These are phyloP conservation scores for Eucalyptus sideroxylon DNA, from an alignment of 345 rosid genomes.

Conservation along the genomic window DNA sequence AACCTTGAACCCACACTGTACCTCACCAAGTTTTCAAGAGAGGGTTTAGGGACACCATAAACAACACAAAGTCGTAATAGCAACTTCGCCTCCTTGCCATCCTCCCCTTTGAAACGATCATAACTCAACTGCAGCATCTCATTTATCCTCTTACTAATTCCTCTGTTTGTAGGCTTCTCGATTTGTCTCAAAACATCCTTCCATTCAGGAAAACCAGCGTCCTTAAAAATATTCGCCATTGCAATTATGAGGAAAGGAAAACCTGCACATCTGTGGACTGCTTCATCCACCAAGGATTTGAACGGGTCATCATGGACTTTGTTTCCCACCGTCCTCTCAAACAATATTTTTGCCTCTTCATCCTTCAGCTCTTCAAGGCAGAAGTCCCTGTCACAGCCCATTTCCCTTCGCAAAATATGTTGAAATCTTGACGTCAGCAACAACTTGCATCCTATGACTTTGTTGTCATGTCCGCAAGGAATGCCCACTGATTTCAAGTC, in stretches of 20 bases:
- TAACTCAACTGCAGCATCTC: not conserved
- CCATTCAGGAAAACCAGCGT: accelerated
- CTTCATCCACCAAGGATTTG: not conserved
- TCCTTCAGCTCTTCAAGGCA: too few species aligned
- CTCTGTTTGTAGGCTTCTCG: accelerated
- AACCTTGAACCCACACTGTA: accelerated
- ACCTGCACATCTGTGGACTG: not conserved
- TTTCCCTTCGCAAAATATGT: too few species aligned
- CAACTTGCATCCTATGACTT: not conserved
- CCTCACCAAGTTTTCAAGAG: not conserved
- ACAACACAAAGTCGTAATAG: not conserved
- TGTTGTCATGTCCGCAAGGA: not conserved
- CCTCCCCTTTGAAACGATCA: not conserved
- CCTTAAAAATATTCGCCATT: accelerated
- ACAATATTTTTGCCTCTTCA: not conserved
- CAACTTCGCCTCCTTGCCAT: accelerated
- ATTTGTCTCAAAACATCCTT: accelerated
- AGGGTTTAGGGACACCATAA: not conserved
- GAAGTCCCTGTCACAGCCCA: too few species aligned
- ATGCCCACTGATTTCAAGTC: not conserved
- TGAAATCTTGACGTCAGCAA: too few species aligned
- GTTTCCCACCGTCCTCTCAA: not conserved
- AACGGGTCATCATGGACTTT: accelerated
- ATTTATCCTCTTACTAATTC: accelerated
- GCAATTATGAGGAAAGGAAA: not conserved